A percentile compares a stretch with the other conserved stretches of the same genome.
Evolutionary conservation across 805 yeast genomes (phyloP).

Genomic region (Teunomyces funiuensis): DNA sequence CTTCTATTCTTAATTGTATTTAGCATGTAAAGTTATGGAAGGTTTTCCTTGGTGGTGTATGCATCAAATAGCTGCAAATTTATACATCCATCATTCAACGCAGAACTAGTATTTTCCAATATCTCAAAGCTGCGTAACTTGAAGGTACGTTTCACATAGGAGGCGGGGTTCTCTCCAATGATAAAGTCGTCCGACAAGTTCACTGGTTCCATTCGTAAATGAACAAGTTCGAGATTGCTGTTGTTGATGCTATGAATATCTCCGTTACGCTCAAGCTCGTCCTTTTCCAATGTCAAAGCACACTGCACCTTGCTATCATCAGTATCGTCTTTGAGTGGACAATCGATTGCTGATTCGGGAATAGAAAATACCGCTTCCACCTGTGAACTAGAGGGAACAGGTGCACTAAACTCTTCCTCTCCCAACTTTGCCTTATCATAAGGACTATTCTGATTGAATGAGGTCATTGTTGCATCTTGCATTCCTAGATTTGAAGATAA

Average conservation of each 20-base stretch:
- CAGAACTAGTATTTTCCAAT: slow-evolving; percentile 32
- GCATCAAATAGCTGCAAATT: slow-evolving; percentile 43
- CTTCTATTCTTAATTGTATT: no score
- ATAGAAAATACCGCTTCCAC: slow-evolving; percentile 23
- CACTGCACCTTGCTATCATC: slow-evolving; percentile 17
- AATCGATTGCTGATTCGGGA: slow-evolving; percentile 26
- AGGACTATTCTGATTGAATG: neutral
- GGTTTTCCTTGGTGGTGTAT: slow-evolving; percentile 42
- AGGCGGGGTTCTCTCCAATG: neutral
- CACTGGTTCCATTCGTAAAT: slow-evolving; percentile 4
- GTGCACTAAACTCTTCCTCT: neutral
- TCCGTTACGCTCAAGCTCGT: slow-evolving; percentile 31
- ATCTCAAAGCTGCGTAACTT: slow-evolving; percentile 37
- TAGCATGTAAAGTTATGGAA: no score
- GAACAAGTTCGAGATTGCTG: slow-evolving; percentile 22
- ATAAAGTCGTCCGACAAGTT: slow-evolving; percentile 4
- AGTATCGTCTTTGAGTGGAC: slow-evolving; percentile 17
- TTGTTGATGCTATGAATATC: slow-evolving; percentile 35
- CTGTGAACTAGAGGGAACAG: neutral
- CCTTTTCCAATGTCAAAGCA: slow-evolving; percentile 28
- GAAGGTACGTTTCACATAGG: slow-evolving; percentile 16
- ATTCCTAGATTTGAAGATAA: slow-evolving; percentile 1
- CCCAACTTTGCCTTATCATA: neutral
- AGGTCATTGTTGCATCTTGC: neutral
- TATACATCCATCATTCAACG: slow-evolving; percentile 32